phyloP scores from a whole-genome alignment of 2,329 filamentous ascomycete species.

The Cryoendolithus antarcticus region DNA sequence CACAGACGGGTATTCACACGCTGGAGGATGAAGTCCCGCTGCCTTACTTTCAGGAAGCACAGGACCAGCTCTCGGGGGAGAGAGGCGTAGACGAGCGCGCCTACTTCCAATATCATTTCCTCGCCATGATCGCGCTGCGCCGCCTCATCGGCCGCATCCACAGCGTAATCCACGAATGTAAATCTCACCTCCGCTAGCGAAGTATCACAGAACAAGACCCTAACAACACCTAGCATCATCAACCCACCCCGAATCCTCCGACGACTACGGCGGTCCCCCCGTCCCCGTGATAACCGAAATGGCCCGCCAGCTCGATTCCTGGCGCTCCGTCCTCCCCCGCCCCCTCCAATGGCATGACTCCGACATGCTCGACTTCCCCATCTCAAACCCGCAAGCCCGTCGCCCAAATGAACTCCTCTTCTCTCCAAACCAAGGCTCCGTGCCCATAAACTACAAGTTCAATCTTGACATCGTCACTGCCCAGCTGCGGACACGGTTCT shows the following conservation, averaged over 20 bases:
- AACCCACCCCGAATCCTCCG: constrained; percentile 16
- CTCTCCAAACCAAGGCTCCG: constrained; percentile 33
- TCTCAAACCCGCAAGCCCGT: constrained; percentile 14
- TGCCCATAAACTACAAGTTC: constrained; percentile 37
- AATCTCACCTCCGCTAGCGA: constrained; percentile 14
- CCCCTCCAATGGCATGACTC: constrained; percentile 46
- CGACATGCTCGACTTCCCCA: constrained; percentile 32
- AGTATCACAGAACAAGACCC: background rate
- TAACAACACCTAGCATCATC: constrained; percentile 10
- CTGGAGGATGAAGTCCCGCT: constrained; percentile 43
- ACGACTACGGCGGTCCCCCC: constrained; percentile 27
- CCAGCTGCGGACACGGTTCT: constrained; percentile 45
- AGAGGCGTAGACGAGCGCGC: constrained; percentile 36
- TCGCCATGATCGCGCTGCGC: constrained; percentile 47
- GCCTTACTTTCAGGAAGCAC: constrained; percentile 38
- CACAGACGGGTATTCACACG: constrained; percentile 42
- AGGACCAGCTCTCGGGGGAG: constrained; percentile 18
- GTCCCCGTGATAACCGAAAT: constrained; percentile 37
- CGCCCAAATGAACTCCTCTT: constrained; percentile 30
- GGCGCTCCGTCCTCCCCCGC: constrained; percentile 44
- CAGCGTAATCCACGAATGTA: constrained; percentile 40
- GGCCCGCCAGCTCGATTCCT: constrained; percentile 47
- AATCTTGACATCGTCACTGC: constrained; percentile 46
- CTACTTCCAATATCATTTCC: constrained; percentile 47
- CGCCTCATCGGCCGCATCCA: constrained; percentile 43